Percentiles rank a stretch among this genome's conserved stretches.
Evolutionary conservation across 1,284 basidiomycete species (phyloP).

Genomic region (Cystobasidium slooffiae): DNA sequence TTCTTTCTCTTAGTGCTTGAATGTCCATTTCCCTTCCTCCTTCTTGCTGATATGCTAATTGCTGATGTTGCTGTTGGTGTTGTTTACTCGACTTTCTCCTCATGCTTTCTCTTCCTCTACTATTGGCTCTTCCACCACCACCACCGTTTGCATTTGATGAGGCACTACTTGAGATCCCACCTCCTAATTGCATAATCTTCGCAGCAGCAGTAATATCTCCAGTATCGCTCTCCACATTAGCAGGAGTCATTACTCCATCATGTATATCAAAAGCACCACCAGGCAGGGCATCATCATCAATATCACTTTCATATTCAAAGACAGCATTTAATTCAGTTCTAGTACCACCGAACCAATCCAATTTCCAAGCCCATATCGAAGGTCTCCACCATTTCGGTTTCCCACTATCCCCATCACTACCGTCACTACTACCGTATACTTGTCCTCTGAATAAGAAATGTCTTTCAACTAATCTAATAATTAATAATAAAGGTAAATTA

Average conservation of each 20-base stretch:
- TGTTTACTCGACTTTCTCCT: no score
- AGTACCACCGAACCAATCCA: slow-evolving; percentile 12
- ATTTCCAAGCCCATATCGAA: slow-evolving; percentile 16
- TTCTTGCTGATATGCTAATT: neutral
- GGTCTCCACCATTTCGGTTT: slow-evolving; percentile 9
- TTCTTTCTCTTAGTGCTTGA: slow-evolving; percentile 24
- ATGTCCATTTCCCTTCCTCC: neutral
- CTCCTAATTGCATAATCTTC: neutral
- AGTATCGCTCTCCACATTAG: neutral
- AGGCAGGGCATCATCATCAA: slow-evolving; percentile 37
- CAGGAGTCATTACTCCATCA: slow-evolving; percentile 34
- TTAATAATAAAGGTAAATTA: slow-evolving; percentile 36
- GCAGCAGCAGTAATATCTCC: neutral
- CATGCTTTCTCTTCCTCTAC: no score
- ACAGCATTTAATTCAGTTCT: slow-evolving; percentile 31
- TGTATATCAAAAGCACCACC: slow-evolving; percentile 38
- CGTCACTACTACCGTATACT: neutral
- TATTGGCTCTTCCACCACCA: no score
- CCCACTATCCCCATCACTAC: neutral
- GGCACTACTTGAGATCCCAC: neutral
- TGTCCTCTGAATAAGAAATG: slow-evolving; percentile 31
- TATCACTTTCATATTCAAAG: slow-evolving; percentile 41
- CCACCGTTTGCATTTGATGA: no score
- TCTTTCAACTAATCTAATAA: slow-evolving; percentile 35
- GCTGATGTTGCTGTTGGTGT: no score